Base-by-base conservation (phyloP, 441 rosid genomes). In the Euphorbia celastroides region DNA sequence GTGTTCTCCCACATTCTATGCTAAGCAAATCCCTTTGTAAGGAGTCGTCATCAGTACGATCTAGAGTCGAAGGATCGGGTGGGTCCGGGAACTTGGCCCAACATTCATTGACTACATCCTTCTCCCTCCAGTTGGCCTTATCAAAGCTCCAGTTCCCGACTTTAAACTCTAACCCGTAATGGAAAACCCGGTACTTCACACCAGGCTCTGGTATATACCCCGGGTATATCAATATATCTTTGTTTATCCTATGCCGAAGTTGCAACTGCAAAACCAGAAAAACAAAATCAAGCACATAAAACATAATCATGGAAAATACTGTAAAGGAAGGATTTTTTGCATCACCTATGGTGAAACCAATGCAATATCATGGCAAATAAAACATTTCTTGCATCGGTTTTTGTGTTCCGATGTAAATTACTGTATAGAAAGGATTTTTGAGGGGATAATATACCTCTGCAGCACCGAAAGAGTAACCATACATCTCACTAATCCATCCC, bases 401-500 rank as follows among this genome's bases (percentile, higher is more conserved):
- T n/a, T n/a, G n/a, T n/a, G n/a, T n/a, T n/a, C n/a, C n/a, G n/a
- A n/a, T n/a, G n/a, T n/a, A n/a, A n/a, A n/a, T n/a, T n/a, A 34
- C 9, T 34, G 38, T 3, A 34, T 34, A 56, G 14, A 58, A 60
- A 57, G 57, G 36, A 36, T 20, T 58, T 28, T 2, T 26, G 71
- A 64, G 52, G 38, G 2, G 44, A 63, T 20, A 44, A 41, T 20
- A 59, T 83, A 92, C 98, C 99, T 94, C 98, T 57, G 99, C 99
- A 38, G 99, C 99, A 17, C 94, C 99, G 56, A 94, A 94, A 32
- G 99, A 89, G 79, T 94, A 94, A 62, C 99, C 99, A 64, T 94
- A 94, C 99, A 94, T 94, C 77, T 94, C 99, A 68, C 98, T 92
- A 69, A 94, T 94, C 99, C 99, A 94, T 60, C 99, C 99, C 56